Conservation (phyloP, 495 filamentous ascomycete species). For the Penicillium taxi region DNA sequence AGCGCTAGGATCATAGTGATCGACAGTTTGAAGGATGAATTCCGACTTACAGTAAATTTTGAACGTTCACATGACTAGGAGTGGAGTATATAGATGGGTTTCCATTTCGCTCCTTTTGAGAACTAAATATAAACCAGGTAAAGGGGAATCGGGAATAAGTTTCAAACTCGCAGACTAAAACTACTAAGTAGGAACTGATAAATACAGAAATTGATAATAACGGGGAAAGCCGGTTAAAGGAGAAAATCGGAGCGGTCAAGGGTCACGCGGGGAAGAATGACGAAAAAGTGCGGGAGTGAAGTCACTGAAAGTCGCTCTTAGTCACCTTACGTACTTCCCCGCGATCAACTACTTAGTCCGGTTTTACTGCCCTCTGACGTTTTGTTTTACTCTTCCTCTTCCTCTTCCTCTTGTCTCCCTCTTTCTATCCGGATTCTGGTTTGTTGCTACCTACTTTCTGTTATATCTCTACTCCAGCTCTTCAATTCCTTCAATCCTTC, state of each 20-base stretch:
- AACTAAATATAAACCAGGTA: not conserved
- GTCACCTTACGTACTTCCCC: conserved; percentile 1
- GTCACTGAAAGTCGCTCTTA: not conserved
- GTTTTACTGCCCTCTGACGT: conserved; percentile 15
- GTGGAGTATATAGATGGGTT: not conserved
- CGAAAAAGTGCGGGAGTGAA: conserved; percentile 12
- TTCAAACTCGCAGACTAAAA: too few relatives aligned
- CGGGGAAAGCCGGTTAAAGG: conserved; percentile 1
- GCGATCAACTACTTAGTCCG: conserved; percentile 13
- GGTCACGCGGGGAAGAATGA: conserved; percentile 20
- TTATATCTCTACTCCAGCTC: not conserved
- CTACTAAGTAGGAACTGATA: not conserved
- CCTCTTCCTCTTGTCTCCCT: not conserved
- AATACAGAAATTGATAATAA: not conserved
- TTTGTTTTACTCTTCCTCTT: conserved; percentile 1
- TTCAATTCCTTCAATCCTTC: not conserved
- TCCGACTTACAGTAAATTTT: too few relatives aligned
- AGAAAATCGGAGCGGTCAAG: conserved; percentile 13
- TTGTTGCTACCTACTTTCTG: conserved; percentile 2
- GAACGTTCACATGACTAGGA: too few relatives aligned
- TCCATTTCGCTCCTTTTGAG: not conserved
- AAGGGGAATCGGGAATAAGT: too few relatives aligned
- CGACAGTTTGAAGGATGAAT: too few relatives aligned
- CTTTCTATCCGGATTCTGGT: not conserved
- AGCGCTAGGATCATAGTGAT: too few relatives aligned